These are phyloP conservation scores for Hypoxylon sp. DNA, from an alignment of 2,329 filamentous ascomycete genomes.

Conservation along the genomic window DNA sequence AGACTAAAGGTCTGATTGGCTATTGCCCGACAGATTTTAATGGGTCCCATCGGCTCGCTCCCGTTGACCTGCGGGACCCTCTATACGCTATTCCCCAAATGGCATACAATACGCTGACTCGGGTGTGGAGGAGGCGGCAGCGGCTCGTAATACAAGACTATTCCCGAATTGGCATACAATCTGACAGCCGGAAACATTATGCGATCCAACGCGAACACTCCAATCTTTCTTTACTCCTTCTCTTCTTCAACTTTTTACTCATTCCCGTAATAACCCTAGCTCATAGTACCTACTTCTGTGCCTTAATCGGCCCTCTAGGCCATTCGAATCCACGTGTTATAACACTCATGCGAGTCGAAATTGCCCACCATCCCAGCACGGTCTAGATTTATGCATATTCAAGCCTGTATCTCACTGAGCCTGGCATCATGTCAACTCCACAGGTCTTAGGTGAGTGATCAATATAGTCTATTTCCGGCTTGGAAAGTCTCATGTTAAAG, in stretches of 20 bases:
- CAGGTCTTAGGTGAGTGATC: constrained; percentile 11
- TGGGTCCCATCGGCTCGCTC: not conserved
- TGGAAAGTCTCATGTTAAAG: constrained; percentile 2
- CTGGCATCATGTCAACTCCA: not conserved
- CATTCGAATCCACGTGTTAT: constrained; percentile 8
- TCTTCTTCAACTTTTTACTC: constrained; percentile 9
- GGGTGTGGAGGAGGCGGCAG: not conserved
- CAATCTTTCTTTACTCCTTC: constrained; percentile 9
- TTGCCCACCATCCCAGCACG: constrained; percentile 4
- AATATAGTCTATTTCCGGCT: not conserved
- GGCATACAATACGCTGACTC: constrained; percentile 9
- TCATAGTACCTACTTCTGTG: not conserved
- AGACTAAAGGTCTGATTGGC: not conserved
- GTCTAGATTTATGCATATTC: constrained; percentile 12
- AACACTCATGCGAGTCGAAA: constrained; percentile 2
- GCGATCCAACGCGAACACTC: constrained; percentile 8
- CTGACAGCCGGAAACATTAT: constrained; percentile 17
- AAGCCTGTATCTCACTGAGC: not conserved
- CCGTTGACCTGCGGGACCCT: not conserved
- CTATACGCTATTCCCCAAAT: not conserved
- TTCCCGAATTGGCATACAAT: constrained; percentile 9
- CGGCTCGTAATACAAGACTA: constrained; percentile 11
- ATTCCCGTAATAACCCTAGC: constrained; percentile 10
- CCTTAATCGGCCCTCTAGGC: not conserved
- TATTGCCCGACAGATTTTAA: not conserved